These are phyloP conservation scores for Colletotrichum cuscutae DNA, from an alignment of 2,329 filamentous ascomycete genomes.

Conservation along the genomic window DNA sequence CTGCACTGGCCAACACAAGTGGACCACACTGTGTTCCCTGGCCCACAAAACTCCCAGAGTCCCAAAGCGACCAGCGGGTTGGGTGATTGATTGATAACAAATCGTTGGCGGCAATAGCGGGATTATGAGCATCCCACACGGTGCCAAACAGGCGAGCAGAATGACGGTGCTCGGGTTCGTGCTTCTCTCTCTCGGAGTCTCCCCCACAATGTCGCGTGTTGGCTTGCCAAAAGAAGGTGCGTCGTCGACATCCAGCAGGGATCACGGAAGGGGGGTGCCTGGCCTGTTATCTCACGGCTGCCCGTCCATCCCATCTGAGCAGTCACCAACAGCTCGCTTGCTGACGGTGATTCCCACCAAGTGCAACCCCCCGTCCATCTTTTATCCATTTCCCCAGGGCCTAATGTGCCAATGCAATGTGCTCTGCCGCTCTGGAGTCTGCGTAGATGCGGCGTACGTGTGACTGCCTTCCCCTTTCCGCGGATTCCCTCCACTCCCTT, in stretches of 20 bases:
- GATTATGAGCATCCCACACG: background rate
- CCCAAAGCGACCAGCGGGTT: background rate
- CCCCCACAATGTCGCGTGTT: constrained; percentile 26
- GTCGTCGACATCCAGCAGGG: constrained; percentile 4
- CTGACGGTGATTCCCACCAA: constrained; percentile 2
- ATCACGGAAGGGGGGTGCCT: background rate
- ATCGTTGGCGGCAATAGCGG: background rate
- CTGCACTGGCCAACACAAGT: constrained; percentile 10
- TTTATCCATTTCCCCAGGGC: constrained; percentile 1
- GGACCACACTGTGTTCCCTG: constrained; percentile 26
- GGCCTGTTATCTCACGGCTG: constrained; percentile 10
- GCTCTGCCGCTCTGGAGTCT: background rate
- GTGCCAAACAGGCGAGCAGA: background rate
- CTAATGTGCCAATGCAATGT: constrained; percentile 4
- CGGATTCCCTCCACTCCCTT: background rate
- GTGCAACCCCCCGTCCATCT: background rate
- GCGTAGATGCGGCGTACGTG: too few relatives aligned
- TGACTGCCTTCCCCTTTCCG: background rate
- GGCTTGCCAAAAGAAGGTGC: constrained; percentile 15
- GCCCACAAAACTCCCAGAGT: background rate
- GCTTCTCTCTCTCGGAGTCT: background rate
- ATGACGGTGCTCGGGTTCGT: background rate
- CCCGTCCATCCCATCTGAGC: too few relatives aligned
- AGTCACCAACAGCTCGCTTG: constrained; percentile 15
- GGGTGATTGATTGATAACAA: background rate